A percentile compares a stretch with the other conserved stretches of the same genome.
These are phyloP conservation scores for Peribolospora kevripleyi DNA, from an alignment of 768 basidiomycete species.

Conservation along the genomic window DNA sequence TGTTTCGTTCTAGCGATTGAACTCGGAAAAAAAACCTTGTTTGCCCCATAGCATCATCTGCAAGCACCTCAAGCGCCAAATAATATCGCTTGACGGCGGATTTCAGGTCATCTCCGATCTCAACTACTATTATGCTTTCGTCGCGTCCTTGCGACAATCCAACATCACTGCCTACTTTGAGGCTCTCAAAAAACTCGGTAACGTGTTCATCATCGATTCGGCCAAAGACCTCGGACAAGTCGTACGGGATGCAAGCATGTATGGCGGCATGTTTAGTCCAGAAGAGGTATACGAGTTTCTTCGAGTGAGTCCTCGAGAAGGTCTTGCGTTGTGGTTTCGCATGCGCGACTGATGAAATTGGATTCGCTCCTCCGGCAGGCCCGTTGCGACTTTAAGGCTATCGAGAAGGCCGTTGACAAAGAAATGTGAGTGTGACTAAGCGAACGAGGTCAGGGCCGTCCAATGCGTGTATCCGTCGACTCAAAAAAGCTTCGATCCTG, in stretches of 20 bases:
- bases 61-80: constrained; percentile 89
- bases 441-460: no score
- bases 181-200: constrained; percentile 86
- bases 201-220: constrained; percentile 65
- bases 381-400: no score
- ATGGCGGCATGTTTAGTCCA: constrained; percentile 80
- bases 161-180: constrained; percentile 72
- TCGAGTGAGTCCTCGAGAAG: constrained; percentile 21
- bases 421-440: no score
- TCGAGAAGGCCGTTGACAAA: no score
- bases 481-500: no score
- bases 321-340: background rate
- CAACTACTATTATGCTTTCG: constrained; percentile 76
- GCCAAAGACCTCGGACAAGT: constrained; percentile 86
- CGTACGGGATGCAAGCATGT: constrained; percentile 78
- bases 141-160: constrained; percentile 61
- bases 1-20: background rate
- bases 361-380: no score
- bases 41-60: constrained; percentile 46
- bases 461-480: no score
- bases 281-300: constrained; percentile 97
- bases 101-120: constrained; percentile 91
- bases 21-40: background rate
- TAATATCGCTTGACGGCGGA: constrained; percentile 77
- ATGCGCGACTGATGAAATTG: no score